Base-by-base conservation (phyloP, 164 flowering plant genomes). In the Berberis vulgaris region DNA sequence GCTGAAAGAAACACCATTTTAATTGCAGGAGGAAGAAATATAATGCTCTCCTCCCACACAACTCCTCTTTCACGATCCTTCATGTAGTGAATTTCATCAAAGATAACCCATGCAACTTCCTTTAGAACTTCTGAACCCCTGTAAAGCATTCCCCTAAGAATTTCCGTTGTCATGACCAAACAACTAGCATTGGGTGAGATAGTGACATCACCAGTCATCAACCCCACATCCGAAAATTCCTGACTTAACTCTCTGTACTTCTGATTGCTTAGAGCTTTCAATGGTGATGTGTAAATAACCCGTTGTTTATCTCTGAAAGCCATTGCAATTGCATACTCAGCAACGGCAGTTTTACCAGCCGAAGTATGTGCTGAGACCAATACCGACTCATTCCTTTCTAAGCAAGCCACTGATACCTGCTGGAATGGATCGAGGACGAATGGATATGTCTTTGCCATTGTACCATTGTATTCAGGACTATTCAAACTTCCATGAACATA, bases 31-130 rank as follows among this genome's bases (percentile, higher is more conserved):
- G 99, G 99, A 73, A 94, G 62, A 71, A 95, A 95, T 42, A 95
- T 82, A 9, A 95, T 95, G 74, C 96, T 95, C 78, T 95, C 99
- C 72, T 95, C 99, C 99, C 99, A 95, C 70, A 95, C 99, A 60
- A 95, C 97, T n/a, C 97, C 97, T 73, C 99, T 80, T 72, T 95
- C 97, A 5, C 97, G 70, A 69, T 95, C 97, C 78, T 81, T 91
- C 99, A 94, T 91, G 45, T 94, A 91, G 70, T 89, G 97, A 43
- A 94, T 91, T 65, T 94, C 97, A 68, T 91, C 97, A 68, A 94
- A 91, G 45, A 91, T 91, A 13, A 91, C 97, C 99, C 94, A 91
- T 0, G 97, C 97, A 63, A 94, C 99, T 66, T 94, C 99, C 79
- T 91, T 94, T 66, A 91, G 68, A 4, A 94, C 89, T 77, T 94